Base-by-base conservation (phyloP, 768 basidiomycete species). In the Albatrellus ellisii region DNA sequence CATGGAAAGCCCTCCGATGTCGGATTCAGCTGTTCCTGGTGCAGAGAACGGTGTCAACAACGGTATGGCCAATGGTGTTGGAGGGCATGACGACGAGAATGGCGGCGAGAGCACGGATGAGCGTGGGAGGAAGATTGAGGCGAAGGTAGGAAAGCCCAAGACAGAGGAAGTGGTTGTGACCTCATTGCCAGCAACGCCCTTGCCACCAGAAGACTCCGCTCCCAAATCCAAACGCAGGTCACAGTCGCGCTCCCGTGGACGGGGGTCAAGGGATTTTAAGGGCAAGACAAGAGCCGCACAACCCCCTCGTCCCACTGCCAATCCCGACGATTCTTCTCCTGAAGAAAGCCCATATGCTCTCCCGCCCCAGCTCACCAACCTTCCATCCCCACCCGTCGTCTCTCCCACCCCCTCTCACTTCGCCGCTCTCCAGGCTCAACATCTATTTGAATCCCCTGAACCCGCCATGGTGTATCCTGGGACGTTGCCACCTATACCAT, bases 201-300 rank as follows among this genome's bases (percentile, higher is more conserved):
- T 31, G 35, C 27, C 45, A n/a, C 36, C 47, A 9, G 55, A 57
- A 33, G 55, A 59, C 21, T 57, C 52, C 12, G 50, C 54, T 25
- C 36, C 54, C 2, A 56, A 68, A 29, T 53, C 67, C n/a, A 84
- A 75, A 57, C 76, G 84, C 34, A 74, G 84, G 26, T 76, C 74
- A 32, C 75, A 85, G 41, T 88, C 84, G 14, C 75, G 84, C 21
- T 68, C 70, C 15, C 61, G 68, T 25, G 69, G 71, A 4, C 54
- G 70, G 55, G 73, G 74, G 18, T 85, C 83, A 2, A 79, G 72
- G 53, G 84, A 87, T 57, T 62, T 83, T 53, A 84, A 80, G 55
- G 44, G 67, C 69, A 50, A 62, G 36, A 39, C 47, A 8, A 45
- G 49, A 31, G 20, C 26, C 21, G 62, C 17, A 59, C 70, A 14